Evolutionary conservation across 345 rosid genomes (phyloP), one percentile per base, ranked within the genome.

Genomic region (Xanthoceras sorbifolium): DNA sequence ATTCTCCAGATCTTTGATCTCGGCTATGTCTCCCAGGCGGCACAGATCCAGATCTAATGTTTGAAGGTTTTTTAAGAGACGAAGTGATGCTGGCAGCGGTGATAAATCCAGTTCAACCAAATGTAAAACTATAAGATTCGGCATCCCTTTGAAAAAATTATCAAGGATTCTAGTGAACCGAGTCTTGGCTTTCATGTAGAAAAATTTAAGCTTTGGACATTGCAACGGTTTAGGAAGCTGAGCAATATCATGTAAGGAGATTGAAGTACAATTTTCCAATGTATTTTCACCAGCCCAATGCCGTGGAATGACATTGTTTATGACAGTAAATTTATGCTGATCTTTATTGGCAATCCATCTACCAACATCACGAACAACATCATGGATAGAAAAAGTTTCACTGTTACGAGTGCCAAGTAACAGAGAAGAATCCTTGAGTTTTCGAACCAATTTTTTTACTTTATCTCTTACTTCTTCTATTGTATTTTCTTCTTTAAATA

Each of bases 341-440:
- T 77, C 73, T 36, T 55, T 66, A 9, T 42, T 12, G 14, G 78
- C 80, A 50, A 80, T 52, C 0, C 78, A 54, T 5, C 50, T 4
- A 0, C 73, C 89, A n/a, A 80, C 81, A 46, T 59, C 76, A 7
- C 76, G 71, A 40, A 84, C 72, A 48, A 82, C 38, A 10, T 84
- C 89, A 25, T 59, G 64, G 29, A 59, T 59, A 0, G 64, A 59
- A 25, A 59, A 59, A 1, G 28, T 22, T 9, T 22, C 12, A 0
- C 1, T 9, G 5, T 1, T 10, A 1, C 3, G 64, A 59, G 14
- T 9, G 28, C 26, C 15, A 23, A 59, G 63, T 40, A 84, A 63
- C 64, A 86, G 46, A 66, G 76, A 50, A 14, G 77, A 75, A n/a
- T 48, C 57, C 67, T 80, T 82, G 44, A 86, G 85, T 54, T 62